These are phyloP conservation scores for Cercospora beticola DNA, from an alignment of 2,329 filamentous ascomycete species.

Conservation along the genomic window DNA sequence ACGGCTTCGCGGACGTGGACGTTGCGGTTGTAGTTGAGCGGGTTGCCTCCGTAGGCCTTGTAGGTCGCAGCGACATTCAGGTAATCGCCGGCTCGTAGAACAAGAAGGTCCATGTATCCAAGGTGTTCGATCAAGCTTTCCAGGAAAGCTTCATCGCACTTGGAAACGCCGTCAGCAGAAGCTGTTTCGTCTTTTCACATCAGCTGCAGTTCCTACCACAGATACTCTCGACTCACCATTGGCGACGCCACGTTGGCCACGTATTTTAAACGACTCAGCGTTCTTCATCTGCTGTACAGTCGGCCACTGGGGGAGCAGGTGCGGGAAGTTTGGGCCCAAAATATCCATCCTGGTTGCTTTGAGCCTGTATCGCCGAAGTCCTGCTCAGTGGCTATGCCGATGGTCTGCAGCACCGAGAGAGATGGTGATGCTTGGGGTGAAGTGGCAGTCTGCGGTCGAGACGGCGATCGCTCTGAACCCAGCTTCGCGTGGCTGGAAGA, in stretches of 20 bases:
- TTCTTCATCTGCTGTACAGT: background rate
- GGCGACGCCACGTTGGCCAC: slow-evolving; percentile 15
- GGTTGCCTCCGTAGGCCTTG: background rate
- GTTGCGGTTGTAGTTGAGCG: slow-evolving; percentile 6
- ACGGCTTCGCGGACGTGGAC: slow-evolving; percentile 3
- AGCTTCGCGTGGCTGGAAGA: no score
- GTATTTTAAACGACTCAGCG: background rate
- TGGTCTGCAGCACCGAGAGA: background rate
- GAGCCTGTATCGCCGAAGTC: background rate
- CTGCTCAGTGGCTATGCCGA: background rate
- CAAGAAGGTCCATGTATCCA: background rate
- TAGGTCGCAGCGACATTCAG: background rate
- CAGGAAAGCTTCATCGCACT: slow-evolving; percentile 16
- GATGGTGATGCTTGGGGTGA: no score
- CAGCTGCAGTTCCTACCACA: background rate
- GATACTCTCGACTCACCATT: slow-evolving; percentile 1
- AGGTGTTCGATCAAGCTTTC: slow-evolving; percentile 10
- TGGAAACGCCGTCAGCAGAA: background rate
- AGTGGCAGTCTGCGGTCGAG: no score
- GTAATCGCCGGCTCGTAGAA: background rate
- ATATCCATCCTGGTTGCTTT: slow-evolving; percentile 12
- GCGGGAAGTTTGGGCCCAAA: slow-evolving; percentile 14
- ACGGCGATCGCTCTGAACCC: no score
- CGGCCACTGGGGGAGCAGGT: slow-evolving; percentile 11
- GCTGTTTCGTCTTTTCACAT: slow-evolving; percentile 9